Base-by-base conservation (phyloP, 2,329 filamentous ascomycete genomes). In the Pseudogymnoascus sp. region DNA sequence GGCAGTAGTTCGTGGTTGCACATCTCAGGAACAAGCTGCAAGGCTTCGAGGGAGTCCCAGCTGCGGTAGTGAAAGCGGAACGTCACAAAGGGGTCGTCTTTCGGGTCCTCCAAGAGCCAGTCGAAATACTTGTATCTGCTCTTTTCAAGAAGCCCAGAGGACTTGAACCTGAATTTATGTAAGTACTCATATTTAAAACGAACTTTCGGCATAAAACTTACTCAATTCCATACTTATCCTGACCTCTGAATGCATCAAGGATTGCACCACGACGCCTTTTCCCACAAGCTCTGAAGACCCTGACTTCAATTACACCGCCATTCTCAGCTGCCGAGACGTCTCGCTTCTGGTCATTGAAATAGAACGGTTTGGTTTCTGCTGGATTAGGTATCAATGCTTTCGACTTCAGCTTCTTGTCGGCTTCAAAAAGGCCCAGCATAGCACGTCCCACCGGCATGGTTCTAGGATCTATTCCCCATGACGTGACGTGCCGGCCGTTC, bases 61-160 rank as follows among this genome's bases (percentile, higher is more conserved):
- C 80, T 82, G 31, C 83, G 79, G 67, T 86, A 86, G 65, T 86
- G 81, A 66, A 85, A 83, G 25, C 77, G 77, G 65, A 85, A 86
- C 0, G 77, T 79, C 4, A 79, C 79, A 66, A 79, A 85, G 0
- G 84, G 84, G 1, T 71, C 75, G 48, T 84, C 79, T 63, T 77
- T 81, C 0, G 81, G 72, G 64, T 86, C 84, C 21, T 78, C 69
- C 3, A 86, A 74, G 48, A 77, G 72, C 73, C 80, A 86, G 67
- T 83, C 51, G 51, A 57, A 57, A 21, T 57, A 57, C 51, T 57
- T 57, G 28, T 57, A 57, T n/a, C 51, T 57, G 51, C 28, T 57
- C 16, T 76, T 76, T 16, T 84, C 79, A 2, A 85, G 64, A 6
- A 85, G 73, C 13, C 83, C 83, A n/a, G 78, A 78, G 39, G 79